Conservation (phyloP, 768 basidiomycete species). For the Leccinum rimulosum region DNA sequence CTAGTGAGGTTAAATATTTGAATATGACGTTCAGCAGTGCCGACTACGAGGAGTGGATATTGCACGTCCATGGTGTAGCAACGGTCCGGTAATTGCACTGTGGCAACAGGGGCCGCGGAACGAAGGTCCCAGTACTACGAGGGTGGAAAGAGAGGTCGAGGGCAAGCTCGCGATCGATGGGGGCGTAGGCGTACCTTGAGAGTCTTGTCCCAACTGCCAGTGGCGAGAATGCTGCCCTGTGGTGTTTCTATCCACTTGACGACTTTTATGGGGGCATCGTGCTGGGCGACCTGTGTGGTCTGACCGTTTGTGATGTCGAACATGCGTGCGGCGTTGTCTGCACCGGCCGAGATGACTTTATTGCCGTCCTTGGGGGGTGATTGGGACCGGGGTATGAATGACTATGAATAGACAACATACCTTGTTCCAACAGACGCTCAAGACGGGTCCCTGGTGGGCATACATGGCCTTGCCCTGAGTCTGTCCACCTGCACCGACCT, state of each 20-base stretch:
- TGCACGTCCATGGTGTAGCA: conserved; percentile 86
- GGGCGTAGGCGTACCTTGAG: conserved; percentile 62
- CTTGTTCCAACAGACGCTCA: conserved; percentile 90
- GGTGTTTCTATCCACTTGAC: conserved; percentile 80
- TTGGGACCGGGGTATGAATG: conserved; percentile 8
- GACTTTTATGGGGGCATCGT: conserved; percentile 85
- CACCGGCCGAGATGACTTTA: conserved; percentile 89
- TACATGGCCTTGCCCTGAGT: conserved; percentile 91
- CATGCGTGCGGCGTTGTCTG: conserved; percentile 94
- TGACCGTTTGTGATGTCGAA: conserved; percentile 87
- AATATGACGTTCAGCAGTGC: conserved; percentile 89
- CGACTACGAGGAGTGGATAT: conserved; percentile 85
- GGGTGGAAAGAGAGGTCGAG: not conserved
- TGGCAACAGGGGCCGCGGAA: conserved; percentile 68
- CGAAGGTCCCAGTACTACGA: conserved; percentile 91
- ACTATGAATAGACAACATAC: conserved; percentile 35
- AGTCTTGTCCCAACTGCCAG: conserved; percentile 98
- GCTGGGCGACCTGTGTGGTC: conserved; percentile 79
- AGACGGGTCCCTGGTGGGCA: conserved; percentile 83
- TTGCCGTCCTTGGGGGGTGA: conserved; percentile 65
- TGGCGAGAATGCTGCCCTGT: conserved; percentile 74
- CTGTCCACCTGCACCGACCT: conserved; percentile 76
- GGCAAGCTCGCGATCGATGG: not conserved
- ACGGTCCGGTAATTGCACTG: conserved; percentile 82
- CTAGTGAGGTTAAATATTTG: conserved; percentile 86